Base-by-base conservation (phyloP, 441 rosid genomes). In the Aleurites moluccanus region DNA sequence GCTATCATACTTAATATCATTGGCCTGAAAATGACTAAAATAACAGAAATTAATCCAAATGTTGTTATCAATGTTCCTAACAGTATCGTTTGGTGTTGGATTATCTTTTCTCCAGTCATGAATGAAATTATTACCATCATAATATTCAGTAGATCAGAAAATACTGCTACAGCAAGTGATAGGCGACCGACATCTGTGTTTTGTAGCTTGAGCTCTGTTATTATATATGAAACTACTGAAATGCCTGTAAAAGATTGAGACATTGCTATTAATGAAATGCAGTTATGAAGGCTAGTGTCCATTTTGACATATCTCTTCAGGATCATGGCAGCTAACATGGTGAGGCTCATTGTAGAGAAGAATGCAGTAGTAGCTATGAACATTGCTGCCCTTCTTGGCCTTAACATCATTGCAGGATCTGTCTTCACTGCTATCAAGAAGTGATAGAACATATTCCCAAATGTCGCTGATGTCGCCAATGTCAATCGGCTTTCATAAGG, bases 151-250 rank as follows among this genome's bases (percentile, higher is more conserved):
- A 73, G 0, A 40, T 83, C 84, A 6, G 76, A 56, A 42, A 84
- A 71, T 80, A 84, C 73, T 27, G 89, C 45, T 0, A 82, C 25
- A 1, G 85, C 67, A 30, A 82, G 69, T 23, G 89, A 77, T 30
- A 86, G 30, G 23, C 80, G 82, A 33, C 84, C 85, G 11, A 86
- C 40, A 42, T 86, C 84, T 10, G 87, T 83, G 73, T 84, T 84
- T 6, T 77, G 72, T 57, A 84, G 72, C 65, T 71, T 79, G 13
- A 84, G 83, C 78, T 86, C 87, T 0, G 65, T 56, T 57, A 84
- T 52, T 1, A 86, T 63, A 65, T 28, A 40, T 9, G 75, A 69
- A 61, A 86, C 62, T 10, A 73, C 82, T 0, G 86, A 84, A 65
- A 79, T 77, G 49, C 80, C 82, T 5, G 82, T 77, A 38, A 86